A percentile compares a stretch with the other conserved stretches of the same genome.
phyloP scores from a whole-genome alignment of 495 filamentous ascomycete species.

The Platismatia glauca region DNA sequence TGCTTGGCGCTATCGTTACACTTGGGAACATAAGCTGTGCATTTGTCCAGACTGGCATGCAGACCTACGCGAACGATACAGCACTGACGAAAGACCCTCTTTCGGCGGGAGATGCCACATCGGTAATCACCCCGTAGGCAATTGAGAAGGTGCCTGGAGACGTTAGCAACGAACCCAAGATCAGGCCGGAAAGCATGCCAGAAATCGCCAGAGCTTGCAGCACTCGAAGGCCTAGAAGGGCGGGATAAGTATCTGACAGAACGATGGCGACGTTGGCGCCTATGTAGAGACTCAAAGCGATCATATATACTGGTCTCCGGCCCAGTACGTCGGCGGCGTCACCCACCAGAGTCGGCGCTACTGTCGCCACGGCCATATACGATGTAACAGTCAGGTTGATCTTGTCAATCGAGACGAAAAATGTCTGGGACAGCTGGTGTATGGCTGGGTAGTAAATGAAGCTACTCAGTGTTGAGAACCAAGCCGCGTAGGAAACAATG shows the following conservation, averaged over 20 bases:
- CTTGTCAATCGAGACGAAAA: conserved; percentile 25
- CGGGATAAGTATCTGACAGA: conserved; percentile 49
- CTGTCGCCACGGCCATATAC: conserved; percentile 52
- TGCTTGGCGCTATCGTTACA: conserved; percentile 17
- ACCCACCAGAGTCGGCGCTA: conserved; percentile 53
- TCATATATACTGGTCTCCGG: conserved; percentile 51
- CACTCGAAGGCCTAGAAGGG: conserved; percentile 54
- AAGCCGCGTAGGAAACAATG: conserved; percentile 25
- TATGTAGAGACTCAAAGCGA: conserved; percentile 50
- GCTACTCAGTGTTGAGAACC: conserved; percentile 33
- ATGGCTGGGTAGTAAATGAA: conserved; percentile 39
- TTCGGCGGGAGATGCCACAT: conserved; percentile 22
- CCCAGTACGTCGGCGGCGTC: conserved; percentile 53
- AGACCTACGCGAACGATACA: conserved; percentile 19
- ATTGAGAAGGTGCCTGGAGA: conserved; percentile 21
- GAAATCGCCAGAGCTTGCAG: conserved; percentile 53
- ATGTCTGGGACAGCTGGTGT: conserved; percentile 25
- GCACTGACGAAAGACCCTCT: conserved; percentile 23
- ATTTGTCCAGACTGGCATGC: not conserved
- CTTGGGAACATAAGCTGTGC: conserved; percentile 12
- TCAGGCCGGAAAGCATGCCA: conserved; percentile 15
- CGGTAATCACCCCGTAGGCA: conserved; percentile 22
- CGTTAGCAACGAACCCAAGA: conserved; percentile 5
- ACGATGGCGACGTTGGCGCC: conserved; percentile 56
- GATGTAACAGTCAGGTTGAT: conserved; percentile 36